Percentiles rank a stretch among this genome's conserved stretches.
Conservation (phyloP, 768 basidiomycete genomes). For the Mycena belliarum region DNA sequence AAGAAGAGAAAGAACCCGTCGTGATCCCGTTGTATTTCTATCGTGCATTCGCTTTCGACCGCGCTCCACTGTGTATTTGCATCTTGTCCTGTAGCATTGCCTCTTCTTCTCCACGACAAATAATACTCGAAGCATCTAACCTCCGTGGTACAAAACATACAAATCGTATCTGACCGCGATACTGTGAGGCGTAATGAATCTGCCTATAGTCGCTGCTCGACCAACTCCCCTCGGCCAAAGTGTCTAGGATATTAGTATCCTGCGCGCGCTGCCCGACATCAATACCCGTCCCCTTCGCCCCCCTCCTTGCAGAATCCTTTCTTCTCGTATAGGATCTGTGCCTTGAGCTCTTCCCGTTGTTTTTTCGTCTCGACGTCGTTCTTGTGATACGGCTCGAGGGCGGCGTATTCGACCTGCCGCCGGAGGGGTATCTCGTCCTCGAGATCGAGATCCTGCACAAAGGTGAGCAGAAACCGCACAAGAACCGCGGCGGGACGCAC, state of each 20-base stretch:
- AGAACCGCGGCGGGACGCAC: slow-evolving; percentile 49
- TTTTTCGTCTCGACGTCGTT: slow-evolving; percentile 74
- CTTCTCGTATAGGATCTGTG: slow-evolving; percentile 78
- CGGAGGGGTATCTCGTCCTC: slow-evolving; percentile 83
- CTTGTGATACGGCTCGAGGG: slow-evolving; percentile 72
- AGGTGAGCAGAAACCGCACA: neutral
- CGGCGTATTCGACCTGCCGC: slow-evolving; percentile 69
- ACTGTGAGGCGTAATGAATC: slow-evolving; percentile 29
- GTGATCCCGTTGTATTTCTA: slow-evolving; percentile 31
- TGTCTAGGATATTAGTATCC: slow-evolving; percentile 14
- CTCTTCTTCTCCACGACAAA: slow-evolving; percentile 11
- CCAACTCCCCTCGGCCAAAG: neutral
- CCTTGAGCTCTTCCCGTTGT: slow-evolving; percentile 78
- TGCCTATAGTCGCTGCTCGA: slow-evolving; percentile 19
- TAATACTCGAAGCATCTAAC: slow-evolving; percentile 10
- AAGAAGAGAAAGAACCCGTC: slow-evolving; percentile 55
- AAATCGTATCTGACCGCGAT: slow-evolving; percentile 21
- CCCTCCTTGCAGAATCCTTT: slow-evolving; percentile 94
- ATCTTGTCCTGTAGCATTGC: slow-evolving; percentile 21
- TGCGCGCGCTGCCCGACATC: slow-evolving; percentile 22
- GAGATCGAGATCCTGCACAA: slow-evolving; percentile 78
- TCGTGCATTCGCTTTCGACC: slow-evolving; percentile 17
- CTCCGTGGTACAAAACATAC: slow-evolving; percentile 18
- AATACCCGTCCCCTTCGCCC: slow-evolving; percentile 96
- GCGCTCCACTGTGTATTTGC: slow-evolving; percentile 22